A percentile compares a stretch with the other conserved stretches of the same genome.
Conservation (phyloP, 148 eudicot genomes). For the Camellia lanceoleosa region DNA sequence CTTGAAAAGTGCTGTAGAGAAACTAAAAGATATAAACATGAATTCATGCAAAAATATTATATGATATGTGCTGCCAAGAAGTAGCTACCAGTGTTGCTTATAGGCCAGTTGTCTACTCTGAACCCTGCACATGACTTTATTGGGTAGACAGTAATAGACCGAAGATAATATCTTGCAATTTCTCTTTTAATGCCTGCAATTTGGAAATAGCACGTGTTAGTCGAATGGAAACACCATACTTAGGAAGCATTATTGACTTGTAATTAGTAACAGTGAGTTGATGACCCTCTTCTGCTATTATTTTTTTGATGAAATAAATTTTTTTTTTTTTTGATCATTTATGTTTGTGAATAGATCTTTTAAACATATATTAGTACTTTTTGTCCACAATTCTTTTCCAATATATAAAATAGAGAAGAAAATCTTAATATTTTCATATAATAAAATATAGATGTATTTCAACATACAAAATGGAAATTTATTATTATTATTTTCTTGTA, state of each 20-base stretch:
- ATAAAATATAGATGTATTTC: no score
- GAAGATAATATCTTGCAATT: constrained; percentile 36
- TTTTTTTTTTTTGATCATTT: no score
- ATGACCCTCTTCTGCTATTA: background rate
- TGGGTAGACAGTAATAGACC: constrained; percentile 71
- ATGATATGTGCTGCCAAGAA: constrained; percentile 9
- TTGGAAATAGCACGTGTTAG: constrained; percentile 10
- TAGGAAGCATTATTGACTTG: background rate
- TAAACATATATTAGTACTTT: no score
- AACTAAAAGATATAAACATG: background rate
- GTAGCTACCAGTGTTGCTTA: constrained; percentile 65
- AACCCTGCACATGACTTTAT: constrained; percentile 93
- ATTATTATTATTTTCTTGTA: no score
- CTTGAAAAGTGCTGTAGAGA: background rate
- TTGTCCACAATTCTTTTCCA: no score
- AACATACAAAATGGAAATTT: no score
- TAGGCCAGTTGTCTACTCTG: constrained; percentile 77
- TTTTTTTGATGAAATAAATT: background rate
- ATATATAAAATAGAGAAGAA: no score
- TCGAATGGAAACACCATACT: background rate
- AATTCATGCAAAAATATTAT: background rate
- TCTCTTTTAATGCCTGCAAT: constrained; percentile 41
- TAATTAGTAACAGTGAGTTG: background rate
- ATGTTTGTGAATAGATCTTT: no score
- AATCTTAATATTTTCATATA: no score